Evolutionary conservation across 768 basidiomycete species (phyloP).

Genomic region (Leccinum olivaceopallidum): DNA sequence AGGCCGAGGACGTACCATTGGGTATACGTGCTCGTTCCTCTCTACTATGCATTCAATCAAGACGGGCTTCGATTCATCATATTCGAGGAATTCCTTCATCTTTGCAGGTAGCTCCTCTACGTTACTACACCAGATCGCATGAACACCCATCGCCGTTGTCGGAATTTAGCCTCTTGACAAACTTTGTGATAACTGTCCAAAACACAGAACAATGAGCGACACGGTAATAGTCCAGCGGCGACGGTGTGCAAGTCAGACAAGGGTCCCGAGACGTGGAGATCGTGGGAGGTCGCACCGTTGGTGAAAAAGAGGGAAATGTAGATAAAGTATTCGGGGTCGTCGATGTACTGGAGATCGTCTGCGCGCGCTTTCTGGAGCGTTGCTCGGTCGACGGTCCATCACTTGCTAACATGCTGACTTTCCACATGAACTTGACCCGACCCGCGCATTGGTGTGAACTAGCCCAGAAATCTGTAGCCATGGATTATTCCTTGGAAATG

Average conservation of each 20-base stretch:
- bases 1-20: slow-evolving; percentile 59
- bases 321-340: slow-evolving; percentile 73
- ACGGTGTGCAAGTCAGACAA: background rate
- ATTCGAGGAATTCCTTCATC: slow-evolving; percentile 99
- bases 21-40: slow-evolving; percentile 85
- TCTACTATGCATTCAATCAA: slow-evolving; percentile 90
- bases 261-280: background rate
- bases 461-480: slow-evolving; percentile 92
- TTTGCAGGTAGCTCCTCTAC: slow-evolving; percentile 81
- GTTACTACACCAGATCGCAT: slow-evolving; percentile 76
- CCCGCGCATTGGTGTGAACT: slow-evolving; percentile 81
- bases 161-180: slow-evolving; percentile 48
- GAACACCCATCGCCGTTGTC: slow-evolving; percentile 76
- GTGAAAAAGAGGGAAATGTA: slow-evolving; percentile 89
- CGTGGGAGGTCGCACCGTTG: slow-evolving; percentile 53
- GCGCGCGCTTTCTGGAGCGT: slow-evolving; percentile 71
- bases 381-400: slow-evolving; percentile 87
- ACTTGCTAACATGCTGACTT: slow-evolving; percentile 56
- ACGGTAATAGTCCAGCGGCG: background rate
- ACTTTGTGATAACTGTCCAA: slow-evolving; percentile 72
- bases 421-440: slow-evolving; percentile 10
- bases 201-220: background rate
- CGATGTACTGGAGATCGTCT: slow-evolving; percentile 78
- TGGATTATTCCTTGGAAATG: slow-evolving; percentile 29
- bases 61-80: slow-evolving; percentile 83